Evolutionary conservation across 257 asterid species (phyloP), one percentile per base, ranked within the genome.

Genomic region (Coffea eugenioides): DNA sequence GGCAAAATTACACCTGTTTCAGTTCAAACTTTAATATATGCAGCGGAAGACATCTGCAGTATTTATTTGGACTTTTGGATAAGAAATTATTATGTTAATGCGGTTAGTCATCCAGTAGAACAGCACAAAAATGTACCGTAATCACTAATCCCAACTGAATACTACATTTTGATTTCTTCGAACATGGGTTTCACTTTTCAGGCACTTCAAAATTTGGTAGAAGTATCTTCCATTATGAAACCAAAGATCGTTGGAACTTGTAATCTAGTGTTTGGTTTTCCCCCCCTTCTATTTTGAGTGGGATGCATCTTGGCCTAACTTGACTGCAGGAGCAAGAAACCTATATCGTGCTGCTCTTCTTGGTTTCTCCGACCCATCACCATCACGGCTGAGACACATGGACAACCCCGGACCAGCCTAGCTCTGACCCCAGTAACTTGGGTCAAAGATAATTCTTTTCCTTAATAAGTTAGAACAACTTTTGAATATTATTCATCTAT

Each of bases 251-350:
- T 12, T 13, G 5, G 46, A 43, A 70, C 14, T 64, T 64, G 36
- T 64, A n/a, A 25, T 36, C 25, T 23, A 3, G 16, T 64, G 31
- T 31, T 31, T 31, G 16, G 16, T 9, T 3, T 6, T 21, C 12
- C 0, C 8, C 10, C 13, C 14, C 31, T n/a, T 23, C 34, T 25
- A 64, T 64, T 64, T 3, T 69, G 34, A 25, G 43, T 10, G n/a
- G 57, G 57, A 20, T 43, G 21, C 36, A 23, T 70, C 34, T 43
- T 10, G 20, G 74, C 34, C 74, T 70, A 70, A 43, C 39, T 43
- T 71, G 59, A 56, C 75, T 46, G 34, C 75, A 45, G 8, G 12
- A 71, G 59, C 59, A 45, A n/a, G 75, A 34, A 71, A 71, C 59
- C 46, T 45, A 11, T 46, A 9, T 54, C 57, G 59, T 43, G 75